A percentile compares a stretch with the other conserved stretches of the same genome.
phyloP scores from a whole-genome alignment of 306 rosid species.

The Lathyrus tuberosus region DNA sequence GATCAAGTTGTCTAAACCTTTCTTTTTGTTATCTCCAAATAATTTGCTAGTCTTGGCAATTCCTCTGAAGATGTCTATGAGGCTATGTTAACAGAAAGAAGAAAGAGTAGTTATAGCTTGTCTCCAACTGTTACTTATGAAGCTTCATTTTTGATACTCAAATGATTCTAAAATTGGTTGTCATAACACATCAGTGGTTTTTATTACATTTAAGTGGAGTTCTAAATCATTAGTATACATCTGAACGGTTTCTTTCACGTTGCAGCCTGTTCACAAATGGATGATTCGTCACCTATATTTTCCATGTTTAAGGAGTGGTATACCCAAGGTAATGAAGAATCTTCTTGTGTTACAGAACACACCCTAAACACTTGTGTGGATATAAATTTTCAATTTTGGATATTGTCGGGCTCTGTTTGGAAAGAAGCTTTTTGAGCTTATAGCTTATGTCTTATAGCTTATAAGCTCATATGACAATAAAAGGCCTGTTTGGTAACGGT shows the following conservation, averaged over 20 bases:
- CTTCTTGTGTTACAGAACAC: constrained; percentile 17
- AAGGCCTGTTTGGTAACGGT: too few relatives aligned
- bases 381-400: constrained; percentile 15
- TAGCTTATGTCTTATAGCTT: too few relatives aligned
- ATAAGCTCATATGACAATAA: too few relatives aligned
- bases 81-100: constrained; percentile 28
- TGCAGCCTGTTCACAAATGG: constrained; percentile 99
- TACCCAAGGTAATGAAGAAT: constrained; percentile 70
- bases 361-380: constrained; percentile 15
- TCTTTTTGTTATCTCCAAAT: background rate
- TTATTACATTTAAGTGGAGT: constrained; percentile 17
- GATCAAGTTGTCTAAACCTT: constrained; percentile 2
- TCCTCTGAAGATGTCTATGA: constrained; percentile 11
- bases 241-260: constrained; percentile 37
- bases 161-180: constrained; percentile 28
- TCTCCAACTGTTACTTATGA: background rate
- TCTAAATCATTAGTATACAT: constrained; percentile 29
- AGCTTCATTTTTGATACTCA: background rate
- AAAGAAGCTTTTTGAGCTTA: too few relatives aligned
- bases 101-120: constrained; percentile 23
- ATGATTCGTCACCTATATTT: constrained; percentile 93
- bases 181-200: background rate
- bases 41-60: constrained; percentile 23
- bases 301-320: constrained; percentile 81
- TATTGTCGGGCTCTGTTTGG: too few relatives aligned